Base-by-base conservation (phyloP, 1,139 yeast species). In the Scheffersomyces stambukii region DNA sequence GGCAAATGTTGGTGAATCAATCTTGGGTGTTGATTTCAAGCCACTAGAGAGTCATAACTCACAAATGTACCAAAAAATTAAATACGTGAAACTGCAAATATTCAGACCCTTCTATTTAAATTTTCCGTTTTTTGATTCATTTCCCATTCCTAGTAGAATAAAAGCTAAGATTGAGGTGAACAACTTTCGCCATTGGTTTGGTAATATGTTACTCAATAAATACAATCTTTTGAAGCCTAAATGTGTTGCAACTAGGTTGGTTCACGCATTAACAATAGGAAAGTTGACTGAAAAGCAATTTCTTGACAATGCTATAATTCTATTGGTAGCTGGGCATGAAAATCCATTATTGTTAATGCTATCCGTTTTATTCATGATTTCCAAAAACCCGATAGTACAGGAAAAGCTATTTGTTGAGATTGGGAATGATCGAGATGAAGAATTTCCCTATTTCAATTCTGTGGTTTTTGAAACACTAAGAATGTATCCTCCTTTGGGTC, bases 251-350 rank as follows among this genome's bases (percentile, higher is more conserved):
- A 59, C 50, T 27, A 48, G 53, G 21, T 48, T 75, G 12, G 48
- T 59, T 12, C 43, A 56, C 13, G 75, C 77, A 1, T 50, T 58
- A 23, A 46, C 57, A 4, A 41, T 41, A 4, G 68, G 63, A 0
- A 36, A 38, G 2, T 54, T 77, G 2, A 57, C 67, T 2, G 54
- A 60, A 27, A 58, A 64, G 28, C 81, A 76, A 40, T 62, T 74
- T 35, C 49, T 61, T 3, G 82, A 77, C 43, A 77, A 77, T 48
- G 62, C 75, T n/a, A 69, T 75, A 11, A 76, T 77, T 16, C 53
- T 75, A 3, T 54, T 76, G 52, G 72, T 77, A 25, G 71, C 83
- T 0, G 82, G 82, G 0, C 82, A 77, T 48, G 83, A 77, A 40
- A 77, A 77, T 35, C 83, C 83, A 0, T 75, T 73, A 35, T 44